phyloP scores from a whole-genome alignment of 2,329 filamentous ascomycete species.

The Diaporthe caulivora region DNA sequence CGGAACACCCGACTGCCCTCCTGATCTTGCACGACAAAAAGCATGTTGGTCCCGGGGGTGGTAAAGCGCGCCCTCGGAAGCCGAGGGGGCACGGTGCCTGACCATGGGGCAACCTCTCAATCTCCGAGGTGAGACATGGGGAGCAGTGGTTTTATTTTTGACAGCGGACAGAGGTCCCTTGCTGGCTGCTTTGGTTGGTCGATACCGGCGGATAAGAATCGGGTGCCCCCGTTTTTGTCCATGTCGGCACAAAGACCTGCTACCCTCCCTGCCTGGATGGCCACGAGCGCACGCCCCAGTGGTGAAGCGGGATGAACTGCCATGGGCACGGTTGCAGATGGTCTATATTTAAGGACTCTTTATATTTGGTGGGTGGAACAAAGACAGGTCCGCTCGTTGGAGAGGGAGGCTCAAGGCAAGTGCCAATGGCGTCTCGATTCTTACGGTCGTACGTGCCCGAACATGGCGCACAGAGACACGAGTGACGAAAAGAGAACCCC shows the following conservation, averaged over 20 bases:
- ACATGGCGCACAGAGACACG: background rate
- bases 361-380: background rate
- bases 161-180: background rate
- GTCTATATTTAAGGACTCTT: background rate
- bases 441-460: background rate
- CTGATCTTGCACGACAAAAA: background rate
- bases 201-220: background rate
- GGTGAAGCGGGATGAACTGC: background rate
- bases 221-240: background rate
- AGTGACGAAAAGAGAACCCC: background rate
- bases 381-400: background rate
- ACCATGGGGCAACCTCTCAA: conserved; percentile 7
- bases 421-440: background rate
- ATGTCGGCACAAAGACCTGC: background rate
- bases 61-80: background rate
- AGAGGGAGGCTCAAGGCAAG: background rate
- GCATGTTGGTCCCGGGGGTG: background rate
- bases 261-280: background rate
- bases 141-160: background rate
- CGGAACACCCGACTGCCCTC: background rate
- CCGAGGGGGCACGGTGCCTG: conserved; percentile 1
- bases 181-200: background rate
- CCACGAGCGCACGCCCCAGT: conserved; percentile 1
- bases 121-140: conserved; percentile 8
- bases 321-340: background rate